phyloP scores from a whole-genome alignment of 2,329 filamentous ascomycete genomes.

The Clarireedia paspali region DNA sequence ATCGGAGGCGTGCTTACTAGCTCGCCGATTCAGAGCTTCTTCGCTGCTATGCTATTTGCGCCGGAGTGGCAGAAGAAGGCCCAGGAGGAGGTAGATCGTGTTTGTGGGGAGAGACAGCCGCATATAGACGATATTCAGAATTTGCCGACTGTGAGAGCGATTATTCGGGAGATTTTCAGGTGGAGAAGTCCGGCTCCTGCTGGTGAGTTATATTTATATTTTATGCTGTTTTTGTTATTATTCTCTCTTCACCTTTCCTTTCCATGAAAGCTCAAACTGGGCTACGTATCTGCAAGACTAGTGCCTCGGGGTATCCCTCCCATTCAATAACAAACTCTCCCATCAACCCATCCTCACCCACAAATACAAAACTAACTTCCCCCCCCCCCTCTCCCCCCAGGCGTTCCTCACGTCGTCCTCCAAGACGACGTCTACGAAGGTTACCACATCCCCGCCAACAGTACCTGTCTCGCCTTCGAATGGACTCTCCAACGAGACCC shows the following conservation, averaged over 20 bases:
- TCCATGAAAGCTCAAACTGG: too few species aligned
- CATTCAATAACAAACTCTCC: conserved; percentile 24
- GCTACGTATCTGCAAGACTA: too few species aligned
- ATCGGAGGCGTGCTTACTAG: conserved; percentile 21
- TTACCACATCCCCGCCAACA: conserved; percentile 15
- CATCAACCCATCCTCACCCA: neutral
- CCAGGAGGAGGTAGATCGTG: conserved; percentile 39
- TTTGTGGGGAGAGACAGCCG: conserved; percentile 41
- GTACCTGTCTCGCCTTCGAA: conserved; percentile 31
- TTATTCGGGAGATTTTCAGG: conserved; percentile 36
- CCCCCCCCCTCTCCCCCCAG: too few species aligned
- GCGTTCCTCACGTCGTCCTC: conserved; percentile 46
- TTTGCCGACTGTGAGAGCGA: conserved; percentile 37
- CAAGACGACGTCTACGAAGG: conserved; percentile 46
- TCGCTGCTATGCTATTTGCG: conserved; percentile 19
- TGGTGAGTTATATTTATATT: conserved; percentile 29
- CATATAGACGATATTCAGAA: conserved; percentile 36
- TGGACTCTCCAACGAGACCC: conserved; percentile 27
- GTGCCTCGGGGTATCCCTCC: too few species aligned
- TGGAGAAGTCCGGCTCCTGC: conserved; percentile 8
- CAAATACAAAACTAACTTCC: conserved; percentile 18
- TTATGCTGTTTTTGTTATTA: neutral
- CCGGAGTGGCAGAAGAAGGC: conserved; percentile 17
- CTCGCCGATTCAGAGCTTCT: conserved; percentile 24
- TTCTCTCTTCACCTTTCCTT: too few species aligned